Base-by-base conservation (phyloP, 2,329 filamentous ascomycete genomes). In the Colletotrichum tamarilloi region DNA sequence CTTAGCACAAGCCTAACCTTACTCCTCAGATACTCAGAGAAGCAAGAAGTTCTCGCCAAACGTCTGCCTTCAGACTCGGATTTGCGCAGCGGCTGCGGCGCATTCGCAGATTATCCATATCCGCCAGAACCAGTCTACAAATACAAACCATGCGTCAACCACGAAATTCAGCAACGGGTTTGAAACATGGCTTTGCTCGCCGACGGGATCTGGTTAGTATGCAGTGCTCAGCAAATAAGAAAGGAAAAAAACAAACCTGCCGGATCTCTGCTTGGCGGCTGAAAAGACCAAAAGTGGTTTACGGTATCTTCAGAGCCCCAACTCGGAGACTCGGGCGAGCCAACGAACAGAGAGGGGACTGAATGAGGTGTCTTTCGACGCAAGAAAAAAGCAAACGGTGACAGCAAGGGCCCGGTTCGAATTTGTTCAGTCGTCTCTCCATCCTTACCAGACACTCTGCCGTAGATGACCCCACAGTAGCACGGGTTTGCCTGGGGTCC, bases 341-440 rank as follows among this genome's bases (percentile, higher is more conserved):
- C 19, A 49, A 49, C 42, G 42, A 49, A 19, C 19, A 19, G 42
- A 49, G 56, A 49, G 28, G 46, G 12, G 26, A 42, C 14, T 19
- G 42, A 53, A 57, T 56, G 49, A 35, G 60, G 28, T 24, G 52
- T 38, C 38, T 58, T 26, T 49, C n/a, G 35, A 57, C 24, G 58
- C 24, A 53, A 53, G 24, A 19, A 63, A 42, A 52, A 63, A 68
- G 58, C 58, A 63, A 69, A 32, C 11, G 38, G 16, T 46, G 58
- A 59, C n/a, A 53, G 65, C 66, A 72, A 72, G 69, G 65, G 67
- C 58, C 59, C 19, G 28, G 53, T 59, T 35, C 58, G 30, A 64
- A 53, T 42, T 42, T 42, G 58, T 53, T 30, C 65, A 59, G 30
- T 38, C 52, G 62, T 64, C 22, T 53, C 24, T 62, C 53, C 49